phyloP scores from a whole-genome alignment of 139 green algal genomes.

The Tetradesmus obliquus region DNA sequence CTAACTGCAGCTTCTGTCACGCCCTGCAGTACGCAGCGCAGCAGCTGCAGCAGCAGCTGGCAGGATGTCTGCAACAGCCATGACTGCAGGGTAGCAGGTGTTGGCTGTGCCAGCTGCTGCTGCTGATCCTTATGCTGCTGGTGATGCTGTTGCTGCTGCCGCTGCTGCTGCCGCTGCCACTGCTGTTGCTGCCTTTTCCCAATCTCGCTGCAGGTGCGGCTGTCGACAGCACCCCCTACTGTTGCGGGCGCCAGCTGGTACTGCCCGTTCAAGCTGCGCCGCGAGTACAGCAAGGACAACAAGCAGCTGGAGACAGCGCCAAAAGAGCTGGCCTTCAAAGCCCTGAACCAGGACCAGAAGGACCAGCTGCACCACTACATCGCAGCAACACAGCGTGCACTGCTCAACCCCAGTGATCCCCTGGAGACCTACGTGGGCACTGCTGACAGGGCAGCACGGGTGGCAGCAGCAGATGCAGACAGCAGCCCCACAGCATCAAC shows the following conservation, averaged over 20 bases:
- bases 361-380: constrained; percentile 15
- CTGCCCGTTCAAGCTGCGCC: constrained; percentile 19
- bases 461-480: background rate
- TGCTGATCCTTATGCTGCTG: constrained; percentile 3
- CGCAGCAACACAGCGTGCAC: background rate
- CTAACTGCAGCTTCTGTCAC: too few species aligned
- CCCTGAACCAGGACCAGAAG: constrained; percentile 3
- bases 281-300: background rate
- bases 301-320: background rate
- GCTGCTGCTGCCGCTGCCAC: constrained; percentile 5
- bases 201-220: background rate
- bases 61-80: too few species aligned
- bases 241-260: background rate
- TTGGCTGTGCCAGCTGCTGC: background rate
- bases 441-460: background rate
- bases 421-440: background rate
- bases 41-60: too few species aligned
- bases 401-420: constrained; percentile 16
- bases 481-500: background rate
- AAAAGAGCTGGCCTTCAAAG: background rate
- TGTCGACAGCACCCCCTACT: background rate
- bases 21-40: too few species aligned
- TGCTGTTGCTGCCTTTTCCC: background rate
- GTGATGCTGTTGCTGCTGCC: background rate
- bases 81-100: background rate